Percentiles rank a stretch among this genome's conserved stretches.
Evolutionary conservation across 768 basidiomycete species (phyloP).

Genomic region (Pulveroboletus sp.): DNA sequence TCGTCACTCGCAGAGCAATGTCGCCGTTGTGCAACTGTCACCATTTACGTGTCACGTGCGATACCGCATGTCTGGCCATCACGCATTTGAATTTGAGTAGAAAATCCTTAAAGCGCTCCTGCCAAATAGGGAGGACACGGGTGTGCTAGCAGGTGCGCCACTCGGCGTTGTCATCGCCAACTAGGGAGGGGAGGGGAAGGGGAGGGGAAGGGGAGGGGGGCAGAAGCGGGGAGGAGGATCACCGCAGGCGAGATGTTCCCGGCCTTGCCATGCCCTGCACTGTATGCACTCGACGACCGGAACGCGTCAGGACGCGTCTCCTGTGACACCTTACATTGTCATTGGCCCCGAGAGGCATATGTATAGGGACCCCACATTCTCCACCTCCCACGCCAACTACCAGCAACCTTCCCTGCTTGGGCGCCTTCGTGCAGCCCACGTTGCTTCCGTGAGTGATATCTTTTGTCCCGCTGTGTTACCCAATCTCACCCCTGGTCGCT

Average conservation of each 20-base stretch:
- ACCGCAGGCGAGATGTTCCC: not conserved
- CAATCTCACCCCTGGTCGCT: not conserved
- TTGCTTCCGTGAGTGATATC: conserved; percentile 17
- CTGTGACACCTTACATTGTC: conserved; percentile 10
- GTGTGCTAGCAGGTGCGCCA: conserved; percentile 3
- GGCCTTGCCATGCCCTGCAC: not conserved
- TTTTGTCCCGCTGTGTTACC: conserved; percentile 1
- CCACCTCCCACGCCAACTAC: conserved; percentile 17
- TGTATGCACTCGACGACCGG: conserved; percentile 3
- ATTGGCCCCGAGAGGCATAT: conserved; percentile 18
- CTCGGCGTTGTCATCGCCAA: not conserved
- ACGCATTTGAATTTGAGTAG: conserved; percentile 13
- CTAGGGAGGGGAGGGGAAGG: not conserved
- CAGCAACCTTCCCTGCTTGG: not conserved
- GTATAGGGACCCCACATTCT: conserved; percentile 4
- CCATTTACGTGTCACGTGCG: conserved; percentile 9
- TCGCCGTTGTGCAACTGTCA: conserved; percentile 1
- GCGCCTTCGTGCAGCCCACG: conserved; percentile 12
- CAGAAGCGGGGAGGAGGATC: not conserved
- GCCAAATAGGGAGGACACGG: conserved; percentile 14
- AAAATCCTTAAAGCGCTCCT: not conserved
- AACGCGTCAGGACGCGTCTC: not conserved
- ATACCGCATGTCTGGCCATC: conserved; percentile 4
- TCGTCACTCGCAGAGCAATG: not conserved
- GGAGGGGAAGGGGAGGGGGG: too few species aligned